phyloP scores from a whole-genome alignment of 2,329 filamentous ascomycete genomes.

The Acarospora socialis region DNA sequence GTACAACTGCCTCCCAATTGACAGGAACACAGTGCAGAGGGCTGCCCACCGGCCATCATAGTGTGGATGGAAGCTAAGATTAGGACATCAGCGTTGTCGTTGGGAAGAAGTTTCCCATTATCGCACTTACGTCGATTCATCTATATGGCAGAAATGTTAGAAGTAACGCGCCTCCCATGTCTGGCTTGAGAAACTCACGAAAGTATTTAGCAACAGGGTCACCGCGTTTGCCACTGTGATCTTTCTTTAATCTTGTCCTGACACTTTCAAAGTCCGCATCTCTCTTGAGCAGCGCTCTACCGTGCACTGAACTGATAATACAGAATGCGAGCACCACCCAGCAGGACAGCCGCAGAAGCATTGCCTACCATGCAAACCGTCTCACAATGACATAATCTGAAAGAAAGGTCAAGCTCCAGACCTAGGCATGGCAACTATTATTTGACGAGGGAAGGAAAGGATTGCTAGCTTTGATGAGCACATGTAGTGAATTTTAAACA shows the following conservation, averaged over 20 bases:
- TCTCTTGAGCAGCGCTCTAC: slow-evolving; percentile 14
- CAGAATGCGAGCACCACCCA: slow-evolving; percentile 8
- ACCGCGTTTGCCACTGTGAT: slow-evolving; percentile 25
- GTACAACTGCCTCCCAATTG: not conserved
- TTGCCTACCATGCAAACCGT: slow-evolving; percentile 2
- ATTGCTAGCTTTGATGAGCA: too few relatives aligned
- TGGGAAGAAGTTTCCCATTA: not conserved
- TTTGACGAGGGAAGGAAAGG: too few relatives aligned
- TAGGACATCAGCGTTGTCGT: slow-evolving; percentile 7
- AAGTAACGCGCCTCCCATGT: too few relatives aligned
- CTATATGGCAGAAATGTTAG: slow-evolving; percentile 15
- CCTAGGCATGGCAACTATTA: too few relatives aligned
- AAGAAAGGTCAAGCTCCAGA: too few relatives aligned
- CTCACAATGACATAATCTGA: not conserved
- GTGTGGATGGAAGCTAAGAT: slow-evolving; percentile 35
- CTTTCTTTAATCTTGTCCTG: slow-evolving; percentile 24
- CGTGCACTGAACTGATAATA: slow-evolving; percentile 1
- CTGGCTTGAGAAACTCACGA: slow-evolving; percentile 29
- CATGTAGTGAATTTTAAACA: too few relatives aligned
- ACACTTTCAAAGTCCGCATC: slow-evolving; percentile 32
- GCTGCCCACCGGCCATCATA: slow-evolving; percentile 21
- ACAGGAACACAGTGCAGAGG: not conserved
- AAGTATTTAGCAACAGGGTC: slow-evolving; percentile 37
- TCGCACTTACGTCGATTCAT: slow-evolving; percentile 30
- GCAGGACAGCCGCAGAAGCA: slow-evolving; percentile 7